These are phyloP conservation scores for Colletotrichum nymphaeae DNA, from an alignment of 2,329 filamentous ascomycete genomes.

Conservation along the genomic window DNA sequence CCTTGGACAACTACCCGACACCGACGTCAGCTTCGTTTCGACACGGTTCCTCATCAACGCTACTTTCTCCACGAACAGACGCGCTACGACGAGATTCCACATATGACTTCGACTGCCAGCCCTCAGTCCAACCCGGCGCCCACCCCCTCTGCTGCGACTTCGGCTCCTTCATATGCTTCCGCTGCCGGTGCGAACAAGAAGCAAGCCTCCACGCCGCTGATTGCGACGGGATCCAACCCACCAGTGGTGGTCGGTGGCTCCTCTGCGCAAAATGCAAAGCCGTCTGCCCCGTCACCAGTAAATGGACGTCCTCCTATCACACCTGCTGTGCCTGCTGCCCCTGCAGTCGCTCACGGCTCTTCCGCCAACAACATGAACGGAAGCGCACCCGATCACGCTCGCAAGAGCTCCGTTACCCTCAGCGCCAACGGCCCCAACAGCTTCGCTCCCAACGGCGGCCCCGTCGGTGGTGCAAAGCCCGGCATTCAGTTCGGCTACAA, in stretches of 20 bases:
- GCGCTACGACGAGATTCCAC: constrained; percentile 46
- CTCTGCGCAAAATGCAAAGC: constrained; percentile 67
- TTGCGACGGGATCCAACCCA: constrained; percentile 69
- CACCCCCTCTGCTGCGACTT: constrained; percentile 65
- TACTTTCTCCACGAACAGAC: neutral
- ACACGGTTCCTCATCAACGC: constrained; percentile 27
- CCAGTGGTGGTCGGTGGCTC: constrained; percentile 67
- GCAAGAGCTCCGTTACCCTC: constrained; percentile 93
- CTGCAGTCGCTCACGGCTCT: constrained; percentile 72
- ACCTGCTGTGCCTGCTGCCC: constrained; percentile 73
- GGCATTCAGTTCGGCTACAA: constrained; percentile 87
- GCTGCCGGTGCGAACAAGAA: constrained; percentile 74
- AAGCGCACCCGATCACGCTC: constrained; percentile 75
- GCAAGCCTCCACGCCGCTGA: constrained; percentile 69
- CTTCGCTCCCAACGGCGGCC: constrained; percentile 81
- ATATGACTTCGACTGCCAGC: constrained; percentile 72
- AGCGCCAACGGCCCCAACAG: constrained; percentile 82
- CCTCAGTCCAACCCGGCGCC: constrained; percentile 68
- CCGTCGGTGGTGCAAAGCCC: constrained; percentile 67
- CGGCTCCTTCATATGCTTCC: constrained; percentile 74
- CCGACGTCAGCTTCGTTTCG: constrained; percentile 8
- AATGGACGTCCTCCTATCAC: constrained; percentile 84
- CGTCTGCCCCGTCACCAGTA: constrained; percentile 79
- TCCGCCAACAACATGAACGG: constrained; percentile 74
- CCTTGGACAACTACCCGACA: constrained; percentile 30